These are phyloP conservation scores for Hypoxylon sp. DNA, from an alignment of 2,329 filamentous ascomycete species.

Conservation along the genomic window DNA sequence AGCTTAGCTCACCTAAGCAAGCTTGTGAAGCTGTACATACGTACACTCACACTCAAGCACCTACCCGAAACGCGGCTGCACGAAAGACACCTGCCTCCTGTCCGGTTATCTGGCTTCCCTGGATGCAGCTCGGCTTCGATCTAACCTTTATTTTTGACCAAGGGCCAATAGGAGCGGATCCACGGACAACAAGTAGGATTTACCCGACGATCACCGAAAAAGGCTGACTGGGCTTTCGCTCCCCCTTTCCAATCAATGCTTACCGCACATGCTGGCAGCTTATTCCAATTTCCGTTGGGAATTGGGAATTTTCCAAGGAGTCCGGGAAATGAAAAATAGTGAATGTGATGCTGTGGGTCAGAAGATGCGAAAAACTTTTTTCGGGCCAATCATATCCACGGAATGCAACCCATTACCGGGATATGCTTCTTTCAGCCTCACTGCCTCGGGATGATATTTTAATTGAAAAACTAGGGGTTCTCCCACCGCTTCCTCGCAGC, in stretches of 20 bases:
- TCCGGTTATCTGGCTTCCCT: conserved; percentile 31
- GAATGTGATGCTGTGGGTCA: conserved; percentile 28
- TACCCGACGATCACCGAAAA: conserved; percentile 22
- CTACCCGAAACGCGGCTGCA: conserved; percentile 30
- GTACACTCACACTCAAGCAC: neutral
- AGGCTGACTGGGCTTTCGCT: conserved; percentile 1
- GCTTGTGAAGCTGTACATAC: neutral
- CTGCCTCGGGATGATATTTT: conserved; percentile 26
- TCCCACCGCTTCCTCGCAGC: neutral
- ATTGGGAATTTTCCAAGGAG: conserved; percentile 22
- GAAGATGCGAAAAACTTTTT: conserved; percentile 31
- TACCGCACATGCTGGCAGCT: conserved; percentile 19
- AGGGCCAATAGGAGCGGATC: conserved; percentile 28
- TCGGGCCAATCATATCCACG: conserved; percentile 26
- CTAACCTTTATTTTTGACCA: conserved; percentile 32
- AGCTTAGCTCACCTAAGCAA: conserved; percentile 25
- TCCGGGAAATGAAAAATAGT: conserved; percentile 37
- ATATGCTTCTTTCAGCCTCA: conserved; percentile 40
- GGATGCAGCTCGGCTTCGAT: conserved; percentile 35
- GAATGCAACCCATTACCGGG: conserved; percentile 14
- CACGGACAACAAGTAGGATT: conserved; percentile 18
- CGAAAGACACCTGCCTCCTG: conserved; percentile 27
- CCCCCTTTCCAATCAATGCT: conserved; percentile 6
- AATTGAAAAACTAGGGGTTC: conserved; percentile 1
- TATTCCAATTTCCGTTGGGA: conserved; percentile 38